Conservation (phyloP, 2,329 filamentous ascomycete genomes). For the Neurospora sp. region DNA sequence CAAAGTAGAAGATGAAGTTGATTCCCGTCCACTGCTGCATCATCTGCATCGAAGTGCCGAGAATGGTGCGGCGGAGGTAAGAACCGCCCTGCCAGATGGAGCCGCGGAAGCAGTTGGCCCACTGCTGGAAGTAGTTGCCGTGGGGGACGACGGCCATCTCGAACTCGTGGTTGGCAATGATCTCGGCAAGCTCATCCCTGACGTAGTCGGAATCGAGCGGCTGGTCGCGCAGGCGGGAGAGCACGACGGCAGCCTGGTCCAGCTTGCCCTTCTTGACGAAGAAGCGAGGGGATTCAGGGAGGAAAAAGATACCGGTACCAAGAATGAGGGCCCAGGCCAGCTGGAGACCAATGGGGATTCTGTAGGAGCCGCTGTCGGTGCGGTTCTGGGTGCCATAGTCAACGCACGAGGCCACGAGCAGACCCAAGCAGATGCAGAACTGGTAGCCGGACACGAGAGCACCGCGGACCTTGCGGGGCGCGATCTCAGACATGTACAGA, state of each 20-base stretch:
- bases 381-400: slow-evolving; percentile 53
- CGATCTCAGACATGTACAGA: slow-evolving; percentile 56
- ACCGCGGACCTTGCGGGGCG: slow-evolving; percentile 56
- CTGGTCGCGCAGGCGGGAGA: slow-evolving; percentile 55
- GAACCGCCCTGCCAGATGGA: slow-evolving; percentile 43
- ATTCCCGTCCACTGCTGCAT: slow-evolving; percentile 54
- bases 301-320: slow-evolving; percentile 25
- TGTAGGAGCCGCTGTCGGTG: slow-evolving; percentile 51
- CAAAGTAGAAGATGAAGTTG: slow-evolving; percentile 68
- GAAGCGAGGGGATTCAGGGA: slow-evolving; percentile 62
- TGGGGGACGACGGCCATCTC: slow-evolving; percentile 50
- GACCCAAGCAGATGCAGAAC: slow-evolving; percentile 65
- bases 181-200: slow-evolving; percentile 61
- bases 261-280: slow-evolving; percentile 58
- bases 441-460: slow-evolving; percentile 66
- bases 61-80: slow-evolving; percentile 46
- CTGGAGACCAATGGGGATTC: slow-evolving; percentile 62
- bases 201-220: slow-evolving; percentile 54
- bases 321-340: slow-evolving; percentile 39
- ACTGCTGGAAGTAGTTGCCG: slow-evolving; percentile 45
- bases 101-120: slow-evolving; percentile 48
- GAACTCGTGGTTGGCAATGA: slow-evolving; percentile 64
- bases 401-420: slow-evolving; percentile 59
- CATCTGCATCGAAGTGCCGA: slow-evolving; percentile 48
- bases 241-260: slow-evolving; percentile 46